These are phyloP conservation scores for Trichoderma aggressivum DNA, from an alignment of 2,329 filamentous ascomycete species.

Conservation along the genomic window DNA sequence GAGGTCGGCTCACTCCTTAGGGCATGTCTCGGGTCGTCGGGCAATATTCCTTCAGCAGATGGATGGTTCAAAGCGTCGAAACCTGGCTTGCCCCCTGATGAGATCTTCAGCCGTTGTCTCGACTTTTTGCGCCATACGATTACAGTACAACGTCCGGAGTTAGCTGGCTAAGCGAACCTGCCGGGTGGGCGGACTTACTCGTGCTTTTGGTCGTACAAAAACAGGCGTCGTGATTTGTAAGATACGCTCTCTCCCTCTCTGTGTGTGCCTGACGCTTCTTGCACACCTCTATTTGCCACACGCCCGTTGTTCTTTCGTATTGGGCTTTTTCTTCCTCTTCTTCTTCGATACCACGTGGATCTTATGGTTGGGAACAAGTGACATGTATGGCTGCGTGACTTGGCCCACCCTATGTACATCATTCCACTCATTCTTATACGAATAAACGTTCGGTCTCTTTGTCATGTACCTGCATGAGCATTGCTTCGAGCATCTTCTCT, in stretches of 20 bases:
- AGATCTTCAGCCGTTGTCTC: neutral
- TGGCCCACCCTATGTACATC: neutral
- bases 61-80: neutral
- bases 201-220: neutral
- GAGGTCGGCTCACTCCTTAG: neutral
- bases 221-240: conserved; percentile 4
- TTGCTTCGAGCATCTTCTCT: neutral
- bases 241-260: neutral
- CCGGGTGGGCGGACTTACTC: neutral
- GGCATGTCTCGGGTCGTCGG: conserved; percentile 5
- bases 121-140: neutral
- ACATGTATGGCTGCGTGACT: neutral
- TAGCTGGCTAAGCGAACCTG: neutral
- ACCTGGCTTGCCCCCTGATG: neutral
- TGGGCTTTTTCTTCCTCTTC: neutral
- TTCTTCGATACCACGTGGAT: neutral
- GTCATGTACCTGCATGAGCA: neutral
- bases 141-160: neutral
- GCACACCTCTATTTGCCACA: neutral
- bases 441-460: neutral
- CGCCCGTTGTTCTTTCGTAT: neutral
- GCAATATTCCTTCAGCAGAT: conserved; percentile 7
- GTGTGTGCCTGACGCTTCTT: neutral
- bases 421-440: neutral
- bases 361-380: neutral